A percentile compares a stretch with the other conserved stretches of the same genome.
phyloP scores from a whole-genome alignment of 495 filamentous ascomycete species.

The Cetradonia linearis region DNA sequence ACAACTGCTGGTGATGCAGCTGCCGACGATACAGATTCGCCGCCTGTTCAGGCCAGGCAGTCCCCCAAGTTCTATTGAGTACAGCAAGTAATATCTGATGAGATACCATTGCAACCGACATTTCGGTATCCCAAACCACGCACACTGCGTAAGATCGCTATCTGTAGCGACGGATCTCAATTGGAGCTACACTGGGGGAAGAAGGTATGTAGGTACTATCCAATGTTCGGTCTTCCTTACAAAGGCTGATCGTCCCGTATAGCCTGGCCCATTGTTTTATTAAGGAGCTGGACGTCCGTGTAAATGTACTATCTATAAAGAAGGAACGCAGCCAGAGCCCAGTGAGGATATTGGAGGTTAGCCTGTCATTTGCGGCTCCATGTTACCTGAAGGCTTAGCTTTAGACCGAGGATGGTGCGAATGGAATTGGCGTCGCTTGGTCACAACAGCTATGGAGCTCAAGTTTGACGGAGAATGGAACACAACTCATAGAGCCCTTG shows the following conservation, averaged over 20 bases:
- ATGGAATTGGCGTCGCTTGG: not conserved
- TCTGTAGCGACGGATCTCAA: not conserved
- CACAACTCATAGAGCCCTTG: not conserved
- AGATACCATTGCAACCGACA: not conserved
- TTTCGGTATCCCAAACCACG: not conserved
- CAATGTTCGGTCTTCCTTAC: not conserved
- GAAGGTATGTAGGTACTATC: not conserved
- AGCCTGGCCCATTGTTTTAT: too few species aligned
- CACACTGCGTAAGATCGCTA: not conserved
- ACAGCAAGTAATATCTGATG: not conserved
- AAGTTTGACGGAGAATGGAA: too few species aligned
- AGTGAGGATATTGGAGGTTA: not conserved
- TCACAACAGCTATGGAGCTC: not conserved
- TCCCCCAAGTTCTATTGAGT: conserved; percentile 10
- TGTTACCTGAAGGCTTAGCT: not conserved
- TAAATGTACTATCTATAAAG: not conserved
- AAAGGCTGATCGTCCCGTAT: not conserved
- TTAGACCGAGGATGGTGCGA: not conserved
- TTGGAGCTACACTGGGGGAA: not conserved
- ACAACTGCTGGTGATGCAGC: not conserved
- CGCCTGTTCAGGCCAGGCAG: not conserved
- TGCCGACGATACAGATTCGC: not conserved
- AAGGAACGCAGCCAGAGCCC: too few species aligned
- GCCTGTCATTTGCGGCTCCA: not conserved
- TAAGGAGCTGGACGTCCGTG: too few species aligned